Evolutionary conservation across 2,329 filamentous ascomycete genomes (phyloP).

Genomic region (Arthrobotrys conoides): DNA sequence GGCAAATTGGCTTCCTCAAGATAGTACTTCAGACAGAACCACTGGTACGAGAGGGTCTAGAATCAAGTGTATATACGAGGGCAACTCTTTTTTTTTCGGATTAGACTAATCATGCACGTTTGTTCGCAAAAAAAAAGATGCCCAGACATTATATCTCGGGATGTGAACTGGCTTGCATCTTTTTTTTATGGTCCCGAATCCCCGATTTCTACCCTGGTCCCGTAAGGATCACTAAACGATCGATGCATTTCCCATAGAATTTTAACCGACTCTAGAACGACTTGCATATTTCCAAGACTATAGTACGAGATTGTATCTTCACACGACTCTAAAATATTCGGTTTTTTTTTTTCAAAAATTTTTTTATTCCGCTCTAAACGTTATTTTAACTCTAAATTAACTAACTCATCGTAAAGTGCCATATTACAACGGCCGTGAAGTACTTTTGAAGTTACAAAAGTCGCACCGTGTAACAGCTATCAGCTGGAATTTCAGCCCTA

Average conservation of each 20-base stretch:
- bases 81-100: no score
- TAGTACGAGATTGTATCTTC: background rate
- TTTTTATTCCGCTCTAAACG: background rate
- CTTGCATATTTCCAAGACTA: background rate
- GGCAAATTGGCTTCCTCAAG: background rate
- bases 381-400: no score
- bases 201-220: background rate
- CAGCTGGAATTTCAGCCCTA: constrained; percentile 14
- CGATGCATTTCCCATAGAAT: background rate
- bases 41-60: background rate
- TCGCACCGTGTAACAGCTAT: background rate
- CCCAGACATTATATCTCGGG: background rate
- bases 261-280: background rate
- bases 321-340: background rate
- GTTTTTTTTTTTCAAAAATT: no score
- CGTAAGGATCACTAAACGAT: constrained; percentile 4
- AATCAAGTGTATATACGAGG: no score
- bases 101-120: background rate
- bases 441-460: background rate
- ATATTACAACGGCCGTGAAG: background rate
- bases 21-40: background rate
- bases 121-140: background rate
- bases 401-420: background rate
- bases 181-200: background rate
- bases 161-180: background rate